Percentiles rank a stretch among this genome's conserved stretches.
Evolutionary conservation across 2,329 filamentous ascomycete species (phyloP).

Genomic region (Verticillium longisporum): DNA sequence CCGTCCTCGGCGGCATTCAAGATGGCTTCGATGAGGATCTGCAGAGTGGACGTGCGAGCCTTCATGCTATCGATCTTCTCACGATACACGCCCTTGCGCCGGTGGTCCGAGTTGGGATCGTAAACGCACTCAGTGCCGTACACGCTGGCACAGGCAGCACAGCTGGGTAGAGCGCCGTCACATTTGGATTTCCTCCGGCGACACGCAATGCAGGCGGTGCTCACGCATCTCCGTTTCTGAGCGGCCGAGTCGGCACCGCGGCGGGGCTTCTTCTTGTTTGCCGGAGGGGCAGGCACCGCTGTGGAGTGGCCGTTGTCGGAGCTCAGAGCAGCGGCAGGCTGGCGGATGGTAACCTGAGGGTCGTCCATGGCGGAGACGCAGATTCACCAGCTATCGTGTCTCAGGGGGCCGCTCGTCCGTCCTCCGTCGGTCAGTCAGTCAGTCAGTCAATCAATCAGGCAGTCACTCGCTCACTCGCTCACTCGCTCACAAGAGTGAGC

Average conservation of each 20-base stretch:
- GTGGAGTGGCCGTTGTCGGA: background rate
- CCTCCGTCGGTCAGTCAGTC: too few species aligned
- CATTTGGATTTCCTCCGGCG: constrained; percentile 79
- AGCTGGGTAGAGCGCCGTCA: constrained; percentile 84
- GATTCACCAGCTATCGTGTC: background rate
- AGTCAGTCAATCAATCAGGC: too few species aligned
- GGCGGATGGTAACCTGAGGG: background rate
- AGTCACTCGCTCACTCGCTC: background rate
- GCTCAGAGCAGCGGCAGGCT: background rate
- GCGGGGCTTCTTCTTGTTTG: constrained; percentile 42
- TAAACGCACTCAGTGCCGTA: constrained; percentile 89
- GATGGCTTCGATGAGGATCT: constrained; percentile 89
- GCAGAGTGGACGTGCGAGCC: constrained; percentile 77
- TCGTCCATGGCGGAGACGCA: background rate
- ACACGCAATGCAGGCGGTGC: constrained; percentile 78
- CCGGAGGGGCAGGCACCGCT: background rate
- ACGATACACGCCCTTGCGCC: constrained; percentile 93
- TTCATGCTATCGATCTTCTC: constrained; percentile 87
- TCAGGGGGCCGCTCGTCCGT: too few species aligned
- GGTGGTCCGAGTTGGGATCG: constrained; percentile 92
- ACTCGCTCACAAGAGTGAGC: background rate
- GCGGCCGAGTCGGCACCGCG: constrained; percentile 37
- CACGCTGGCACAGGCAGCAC: constrained; percentile 91
- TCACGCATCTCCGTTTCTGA: constrained; percentile 70
- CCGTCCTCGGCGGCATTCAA: constrained; percentile 87